Evolutionary conservation across 164 flowering plant genomes (phyloP), one percentile per base, ranked within the genome.

Genomic region (Piper betle): DNA sequence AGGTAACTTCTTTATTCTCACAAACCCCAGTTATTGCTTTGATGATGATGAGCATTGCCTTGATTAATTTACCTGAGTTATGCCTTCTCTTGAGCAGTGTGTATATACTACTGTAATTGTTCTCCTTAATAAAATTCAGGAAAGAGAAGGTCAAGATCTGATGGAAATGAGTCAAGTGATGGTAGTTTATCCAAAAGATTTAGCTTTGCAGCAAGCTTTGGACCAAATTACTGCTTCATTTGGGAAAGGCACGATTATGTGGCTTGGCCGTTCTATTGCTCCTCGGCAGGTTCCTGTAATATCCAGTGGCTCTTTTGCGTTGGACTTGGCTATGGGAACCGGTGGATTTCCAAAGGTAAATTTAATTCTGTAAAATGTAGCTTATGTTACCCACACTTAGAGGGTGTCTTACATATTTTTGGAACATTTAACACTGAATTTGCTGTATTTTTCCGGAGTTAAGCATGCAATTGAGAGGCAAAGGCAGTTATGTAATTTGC

Each of bases 321-420:
- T 93, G 71, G 99, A 93, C 69, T 48, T 83, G 52, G 99, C 97
- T 53, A 70, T 93, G 59, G 99, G 97, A 17, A 74, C 76, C 67
- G 97, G 99, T 65, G 99, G 97, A 55, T 74, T 90, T 66, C 99
- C 99, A 20, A 93, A 86, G 99, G 99, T 90, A 77, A 42, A 25
- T 2, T 59, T 19, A 33, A n/a, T 12, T 13, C 6, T 66, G 57
- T 37, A 55, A 46, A 6, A 46, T 46, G 11, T 9, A 6, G 0
- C 12, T 46, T 15, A 46, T 55, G 39, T 55, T 55, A n/a, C 38
- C 39, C 58, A 25, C 5, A 4, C 20, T 2, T 10, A 55, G 37
- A 10, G 4, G 9, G 53, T 53, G n/a, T 57, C 38, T 38, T 33
- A 2, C 39, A 25, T 25, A 25, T 25, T 25, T 25, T 25, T 25